Conservation (phyloP, 495 filamentous ascomycete genomes). For the Xylaria sp. region DNA sequence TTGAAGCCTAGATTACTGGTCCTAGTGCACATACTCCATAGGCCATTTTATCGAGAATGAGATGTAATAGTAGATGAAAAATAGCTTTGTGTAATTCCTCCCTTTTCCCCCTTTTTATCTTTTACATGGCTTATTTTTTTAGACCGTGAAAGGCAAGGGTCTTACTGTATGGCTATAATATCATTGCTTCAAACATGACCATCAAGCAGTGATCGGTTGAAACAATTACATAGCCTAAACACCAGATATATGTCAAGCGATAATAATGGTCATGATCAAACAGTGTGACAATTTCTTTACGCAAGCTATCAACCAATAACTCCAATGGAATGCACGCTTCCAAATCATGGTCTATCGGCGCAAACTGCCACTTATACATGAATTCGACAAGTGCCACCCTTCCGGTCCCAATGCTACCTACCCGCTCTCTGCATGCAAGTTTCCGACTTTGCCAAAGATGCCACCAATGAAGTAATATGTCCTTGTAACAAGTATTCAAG, state of each 20-base stretch:
- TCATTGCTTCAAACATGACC: neutral
- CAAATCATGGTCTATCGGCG: constrained; percentile 33
- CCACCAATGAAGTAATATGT: constrained; percentile 16
- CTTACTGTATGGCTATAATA: neutral
- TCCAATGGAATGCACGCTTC: constrained; percentile 28
- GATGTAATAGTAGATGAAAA: too few relatives aligned
- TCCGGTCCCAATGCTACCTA: constrained; percentile 26
- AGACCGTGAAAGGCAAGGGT: neutral
- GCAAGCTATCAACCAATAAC: constrained; percentile 23
- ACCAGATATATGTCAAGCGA: neutral
- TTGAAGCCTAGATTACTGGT: too few relatives aligned
- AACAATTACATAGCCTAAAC: neutral
- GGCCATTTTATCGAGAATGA: too few relatives aligned
- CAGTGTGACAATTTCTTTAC: constrained; percentile 19
- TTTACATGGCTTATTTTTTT: too few relatives aligned
- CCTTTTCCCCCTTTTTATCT: too few relatives aligned
- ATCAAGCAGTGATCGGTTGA: neutral
- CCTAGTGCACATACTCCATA: too few relatives aligned
- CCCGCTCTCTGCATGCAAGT: constrained; percentile 30
- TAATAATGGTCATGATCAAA: neutral
- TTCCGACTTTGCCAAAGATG: constrained; percentile 11
- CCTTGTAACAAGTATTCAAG: neutral
- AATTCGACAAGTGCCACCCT: constrained; percentile 27
- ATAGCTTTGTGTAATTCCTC: too few relatives aligned
- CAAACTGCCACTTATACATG: constrained; percentile 36